These are phyloP conservation scores for Metarhizium robertsii DNA, from an alignment of 2,329 filamentous ascomycete genomes.

Conservation along the genomic window DNA sequence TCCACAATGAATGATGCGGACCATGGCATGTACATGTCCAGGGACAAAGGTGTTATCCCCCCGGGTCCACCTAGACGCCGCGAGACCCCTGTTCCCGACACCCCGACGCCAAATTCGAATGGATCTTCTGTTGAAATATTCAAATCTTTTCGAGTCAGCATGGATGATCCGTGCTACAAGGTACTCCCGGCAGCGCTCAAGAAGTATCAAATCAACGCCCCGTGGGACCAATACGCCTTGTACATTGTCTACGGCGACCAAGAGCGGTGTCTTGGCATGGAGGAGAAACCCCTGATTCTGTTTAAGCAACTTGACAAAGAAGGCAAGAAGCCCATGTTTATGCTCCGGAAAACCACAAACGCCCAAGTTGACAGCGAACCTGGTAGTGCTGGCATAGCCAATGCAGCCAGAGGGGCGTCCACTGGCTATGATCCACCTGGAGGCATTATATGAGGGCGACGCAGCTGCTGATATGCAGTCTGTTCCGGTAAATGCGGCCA, in stretches of 20 bases:
- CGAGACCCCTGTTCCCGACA: conserved; percentile 54
- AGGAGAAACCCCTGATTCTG: conserved; percentile 88
- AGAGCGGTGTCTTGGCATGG: conserved; percentile 81
- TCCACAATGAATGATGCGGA: conserved; percentile 47
- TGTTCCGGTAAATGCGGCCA: not conserved
- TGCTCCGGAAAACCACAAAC: conserved; percentile 66
- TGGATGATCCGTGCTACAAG: conserved; percentile 97
- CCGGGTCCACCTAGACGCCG: conserved; percentile 42
- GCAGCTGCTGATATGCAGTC: not conserved
- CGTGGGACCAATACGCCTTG: conserved; percentile 93
- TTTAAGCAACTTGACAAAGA: conserved; percentile 98
- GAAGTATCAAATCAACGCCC: conserved; percentile 97
- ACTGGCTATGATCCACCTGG: conserved; percentile 48
- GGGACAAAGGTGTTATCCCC: conserved; percentile 17
- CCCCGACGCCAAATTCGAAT: conserved; percentile 47
- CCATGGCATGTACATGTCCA: conserved; percentile 18
- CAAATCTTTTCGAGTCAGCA: conserved; percentile 95
- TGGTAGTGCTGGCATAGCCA: conserved; percentile 43
- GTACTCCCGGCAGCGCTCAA: conserved; percentile 91
- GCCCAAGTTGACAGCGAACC: conserved; percentile 42
- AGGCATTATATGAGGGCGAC: conserved; percentile 41
- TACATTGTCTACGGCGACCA: conserved; percentile 99
- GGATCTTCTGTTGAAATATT: conserved; percentile 81
- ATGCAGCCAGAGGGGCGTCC: conserved; percentile 32
- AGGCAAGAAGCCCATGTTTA: conserved; percentile 98